These are phyloP conservation scores for Venturia aucupariae DNA, from an alignment of 2,329 filamentous ascomycete species.

Conservation along the genomic window DNA sequence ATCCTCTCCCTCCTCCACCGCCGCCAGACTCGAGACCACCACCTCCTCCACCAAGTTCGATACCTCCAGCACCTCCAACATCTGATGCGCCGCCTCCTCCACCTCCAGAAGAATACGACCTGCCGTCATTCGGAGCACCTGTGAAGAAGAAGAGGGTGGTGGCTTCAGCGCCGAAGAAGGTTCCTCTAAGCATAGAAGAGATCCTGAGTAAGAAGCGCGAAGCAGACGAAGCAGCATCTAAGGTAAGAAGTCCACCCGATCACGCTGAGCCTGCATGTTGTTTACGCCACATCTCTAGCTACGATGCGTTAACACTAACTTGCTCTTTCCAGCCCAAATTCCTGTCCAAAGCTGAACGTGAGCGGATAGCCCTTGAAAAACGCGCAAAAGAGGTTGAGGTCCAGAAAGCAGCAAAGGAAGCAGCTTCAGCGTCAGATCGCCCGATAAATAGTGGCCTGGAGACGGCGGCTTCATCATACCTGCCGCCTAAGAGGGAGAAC, in stretches of 20 bases:
- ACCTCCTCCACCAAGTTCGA: slow-evolving; percentile 4
- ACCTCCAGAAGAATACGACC: slow-evolving; percentile 11
- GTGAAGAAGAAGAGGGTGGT: slow-evolving; percentile 8
- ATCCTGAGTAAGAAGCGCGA: slow-evolving; percentile 78
- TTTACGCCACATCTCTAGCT: slow-evolving; percentile 21
- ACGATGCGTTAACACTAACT: slow-evolving; percentile 18
- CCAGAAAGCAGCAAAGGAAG: slow-evolving; percentile 34
- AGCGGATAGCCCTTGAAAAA: slow-evolving; percentile 71
- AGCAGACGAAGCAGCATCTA: slow-evolving; percentile 72
- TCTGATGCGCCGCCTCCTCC: slow-evolving; percentile 15
- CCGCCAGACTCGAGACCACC: slow-evolving; percentile 15
- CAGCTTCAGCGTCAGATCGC: slow-evolving; percentile 12
- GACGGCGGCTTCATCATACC: neutral
- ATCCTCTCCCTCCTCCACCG: slow-evolving; percentile 16
- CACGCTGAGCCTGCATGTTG: slow-evolving; percentile 13
- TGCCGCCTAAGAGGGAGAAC: neutral
- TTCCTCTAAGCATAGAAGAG: slow-evolving; percentile 74
- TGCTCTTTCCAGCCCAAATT: slow-evolving; percentile 58
- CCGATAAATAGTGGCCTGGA: slow-evolving; percentile 11
- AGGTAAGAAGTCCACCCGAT: slow-evolving; percentile 37
- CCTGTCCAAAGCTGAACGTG: slow-evolving; percentile 72
- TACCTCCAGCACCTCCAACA: slow-evolving; percentile 17
- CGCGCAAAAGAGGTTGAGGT: slow-evolving; percentile 62
- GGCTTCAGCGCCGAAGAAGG: slow-evolving; percentile 27
- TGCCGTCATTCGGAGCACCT: slow-evolving; percentile 2